Evolutionary conservation across 257 asterid genomes (phyloP).

Genomic region (Nicotiana benthamiana): DNA sequence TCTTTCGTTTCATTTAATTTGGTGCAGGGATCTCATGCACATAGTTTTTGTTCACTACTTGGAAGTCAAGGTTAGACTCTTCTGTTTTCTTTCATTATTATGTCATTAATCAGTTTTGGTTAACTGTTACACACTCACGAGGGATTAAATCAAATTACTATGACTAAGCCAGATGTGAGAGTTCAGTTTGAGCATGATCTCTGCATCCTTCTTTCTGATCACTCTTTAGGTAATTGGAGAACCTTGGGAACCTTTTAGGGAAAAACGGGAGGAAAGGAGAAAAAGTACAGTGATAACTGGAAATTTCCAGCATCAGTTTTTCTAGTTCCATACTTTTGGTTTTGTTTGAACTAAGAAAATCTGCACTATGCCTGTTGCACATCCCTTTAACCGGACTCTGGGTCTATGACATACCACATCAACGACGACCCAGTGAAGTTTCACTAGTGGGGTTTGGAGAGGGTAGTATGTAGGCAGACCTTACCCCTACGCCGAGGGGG

Average conservation of each 20-base stretch:
- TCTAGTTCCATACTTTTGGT: too few relatives aligned
- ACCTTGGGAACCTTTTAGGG: background rate
- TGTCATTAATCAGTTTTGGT: background rate
- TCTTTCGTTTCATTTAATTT: slow-evolving; percentile 29
- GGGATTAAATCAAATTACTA: background rate
- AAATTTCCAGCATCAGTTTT: too few relatives aligned
- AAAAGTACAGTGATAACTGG: background rate
- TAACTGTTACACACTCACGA: background rate
- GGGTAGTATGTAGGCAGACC: too few relatives aligned
- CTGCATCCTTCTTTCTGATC: background rate
- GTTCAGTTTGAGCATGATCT: background rate
- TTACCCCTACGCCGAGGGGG: too few relatives aligned
- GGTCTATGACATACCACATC: background rate
- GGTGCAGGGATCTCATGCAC: slow-evolving; percentile 95
- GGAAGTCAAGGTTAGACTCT: slow-evolving; percentile 83
- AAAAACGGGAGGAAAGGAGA: background rate
- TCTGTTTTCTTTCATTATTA: background rate
- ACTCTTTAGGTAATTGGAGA: background rate
- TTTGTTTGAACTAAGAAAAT: too few relatives aligned
- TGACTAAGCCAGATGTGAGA: background rate
- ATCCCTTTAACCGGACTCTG: background rate
- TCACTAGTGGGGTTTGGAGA: too few relatives aligned
- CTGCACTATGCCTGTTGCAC: background rate
- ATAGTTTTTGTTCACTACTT: slow-evolving; percentile 95
- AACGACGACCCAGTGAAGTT: too few relatives aligned